Percentiles rank a stretch among this genome's conserved stretches.
phyloP scores from a whole-genome alignment of 306 rosid species.

The Citrullus colocynthis region DNA sequence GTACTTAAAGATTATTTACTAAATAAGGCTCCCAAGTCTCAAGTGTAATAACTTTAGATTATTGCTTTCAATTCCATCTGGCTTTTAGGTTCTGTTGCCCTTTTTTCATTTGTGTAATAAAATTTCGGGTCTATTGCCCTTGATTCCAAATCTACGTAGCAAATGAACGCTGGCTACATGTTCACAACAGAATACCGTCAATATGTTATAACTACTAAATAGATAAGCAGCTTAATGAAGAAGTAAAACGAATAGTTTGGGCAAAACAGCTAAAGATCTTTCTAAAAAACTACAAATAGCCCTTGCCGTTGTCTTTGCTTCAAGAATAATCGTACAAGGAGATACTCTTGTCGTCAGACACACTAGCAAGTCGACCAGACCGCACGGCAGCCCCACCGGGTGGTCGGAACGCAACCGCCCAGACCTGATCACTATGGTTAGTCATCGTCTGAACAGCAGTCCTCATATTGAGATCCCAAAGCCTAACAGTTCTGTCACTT shows the following conservation, averaged over 20 bases:
- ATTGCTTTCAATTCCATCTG: background rate
- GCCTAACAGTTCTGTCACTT: slow-evolving; percentile 85
- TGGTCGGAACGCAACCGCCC: slow-evolving; percentile 94
- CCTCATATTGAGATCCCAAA: slow-evolving; percentile 86
- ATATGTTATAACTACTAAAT: background rate
- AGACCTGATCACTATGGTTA: slow-evolving; percentile 89
- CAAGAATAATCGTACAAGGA: slow-evolving; percentile 77
- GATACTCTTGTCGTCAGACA: slow-evolving; percentile 91
- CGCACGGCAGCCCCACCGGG: slow-evolving; percentile 48
- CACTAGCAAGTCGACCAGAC: slow-evolving; percentile 79
- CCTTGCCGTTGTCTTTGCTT: slow-evolving; percentile 5
- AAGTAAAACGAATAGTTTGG: background rate
- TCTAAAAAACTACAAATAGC: background rate
- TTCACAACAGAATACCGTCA: background rate
- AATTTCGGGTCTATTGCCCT: background rate
- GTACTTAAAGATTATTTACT: slow-evolving; percentile 28
- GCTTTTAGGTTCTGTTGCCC: background rate
- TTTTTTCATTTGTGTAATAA: background rate
- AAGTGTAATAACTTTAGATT: background rate
- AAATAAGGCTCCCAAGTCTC: slow-evolving; percentile 14
- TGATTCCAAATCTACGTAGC: background rate
- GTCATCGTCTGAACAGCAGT: slow-evolving; percentile 93
- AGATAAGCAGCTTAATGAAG: background rate
- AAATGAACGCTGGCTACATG: background rate
- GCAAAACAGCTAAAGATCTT: background rate